Conservation (phyloP, 2,329 filamentous ascomycete genomes). For the Alternaria conjuncta region DNA sequence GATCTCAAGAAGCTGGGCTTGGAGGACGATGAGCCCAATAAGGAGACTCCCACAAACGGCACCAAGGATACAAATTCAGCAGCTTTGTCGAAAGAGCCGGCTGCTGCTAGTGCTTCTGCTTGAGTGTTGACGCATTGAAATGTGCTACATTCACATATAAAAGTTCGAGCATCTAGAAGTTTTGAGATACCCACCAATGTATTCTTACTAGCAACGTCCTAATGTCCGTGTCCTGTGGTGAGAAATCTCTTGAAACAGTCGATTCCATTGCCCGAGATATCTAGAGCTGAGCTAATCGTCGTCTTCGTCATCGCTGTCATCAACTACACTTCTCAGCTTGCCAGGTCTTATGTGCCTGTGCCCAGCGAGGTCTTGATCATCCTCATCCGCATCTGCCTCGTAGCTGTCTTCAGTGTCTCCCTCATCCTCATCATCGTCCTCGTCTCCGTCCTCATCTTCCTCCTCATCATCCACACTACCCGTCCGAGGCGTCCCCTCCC, state of each 20-base stretch:
- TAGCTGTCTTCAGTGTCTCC: neutral
- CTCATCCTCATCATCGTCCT: neutral
- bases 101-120: neutral
- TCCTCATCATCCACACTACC: neutral
- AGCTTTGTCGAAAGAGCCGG: neutral
- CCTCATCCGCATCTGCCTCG: neutral
- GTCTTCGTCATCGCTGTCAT: neutral
- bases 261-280: no score
- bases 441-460: neutral
- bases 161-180: neutral
- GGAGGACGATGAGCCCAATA: constrained; percentile 27
- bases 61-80: neutral
- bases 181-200: constrained; percentile 14
- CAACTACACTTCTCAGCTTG: neutral
- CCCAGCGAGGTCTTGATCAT: neutral
- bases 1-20: constrained; percentile 52
- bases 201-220: neutral
- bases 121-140: neutral
- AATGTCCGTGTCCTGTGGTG: neutral
- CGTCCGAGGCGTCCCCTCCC: constrained; percentile 9
- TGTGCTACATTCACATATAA: neutral
- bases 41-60: neutral
- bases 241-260: no score
- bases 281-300: no score
- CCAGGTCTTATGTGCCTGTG: neutral